Percentiles rank a stretch among this genome's conserved stretches.
Evolutionary conservation across 768 basidiomycete genomes (phyloP).

Genomic region (Pleurotus platypus): DNA sequence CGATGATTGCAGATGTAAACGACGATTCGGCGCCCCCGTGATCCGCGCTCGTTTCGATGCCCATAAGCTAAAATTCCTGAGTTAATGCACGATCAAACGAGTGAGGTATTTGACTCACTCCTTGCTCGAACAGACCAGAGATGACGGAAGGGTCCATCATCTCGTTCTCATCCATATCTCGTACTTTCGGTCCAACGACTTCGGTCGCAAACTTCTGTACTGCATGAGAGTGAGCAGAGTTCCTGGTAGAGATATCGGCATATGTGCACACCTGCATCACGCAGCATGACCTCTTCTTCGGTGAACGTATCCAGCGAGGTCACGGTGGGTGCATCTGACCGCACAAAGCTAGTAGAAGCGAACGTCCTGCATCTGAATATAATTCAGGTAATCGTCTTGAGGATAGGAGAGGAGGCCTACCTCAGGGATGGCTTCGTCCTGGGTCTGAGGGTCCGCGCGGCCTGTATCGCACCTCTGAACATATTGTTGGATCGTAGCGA

Average conservation of each 20-base stretch:
- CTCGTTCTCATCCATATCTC: constrained; percentile 98
- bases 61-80: constrained; percentile 73
- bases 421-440: not conserved
- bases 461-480: not conserved
- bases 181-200: constrained; percentile 85
- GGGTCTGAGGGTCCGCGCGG: not conserved
- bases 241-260: not conserved
- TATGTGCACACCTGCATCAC: constrained; percentile 71
- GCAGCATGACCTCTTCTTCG: constrained; percentile 92
- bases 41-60: constrained; percentile 85
- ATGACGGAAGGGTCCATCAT: constrained; percentile 87
- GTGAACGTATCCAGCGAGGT: constrained; percentile 81
- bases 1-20: constrained; percentile 94
- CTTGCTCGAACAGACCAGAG: constrained; percentile 89
- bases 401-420: not conserved
- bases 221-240: constrained; percentile 20
- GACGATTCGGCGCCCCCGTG: constrained; percentile 86
- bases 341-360: constrained; percentile 18
- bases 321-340: constrained; percentile 24
- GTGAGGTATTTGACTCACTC: constrained; percentile 47
- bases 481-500: too few relatives aligned
- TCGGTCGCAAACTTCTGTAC: constrained; percentile 88
- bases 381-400: not conserved
- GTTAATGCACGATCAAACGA: too few relatives aligned
- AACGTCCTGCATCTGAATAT: constrained; percentile 11